A percentile compares a stretch with the other conserved stretches of the same genome.
Conservation (phyloP, 805 yeast genomes). For the Lipomyces sp. region DNA sequence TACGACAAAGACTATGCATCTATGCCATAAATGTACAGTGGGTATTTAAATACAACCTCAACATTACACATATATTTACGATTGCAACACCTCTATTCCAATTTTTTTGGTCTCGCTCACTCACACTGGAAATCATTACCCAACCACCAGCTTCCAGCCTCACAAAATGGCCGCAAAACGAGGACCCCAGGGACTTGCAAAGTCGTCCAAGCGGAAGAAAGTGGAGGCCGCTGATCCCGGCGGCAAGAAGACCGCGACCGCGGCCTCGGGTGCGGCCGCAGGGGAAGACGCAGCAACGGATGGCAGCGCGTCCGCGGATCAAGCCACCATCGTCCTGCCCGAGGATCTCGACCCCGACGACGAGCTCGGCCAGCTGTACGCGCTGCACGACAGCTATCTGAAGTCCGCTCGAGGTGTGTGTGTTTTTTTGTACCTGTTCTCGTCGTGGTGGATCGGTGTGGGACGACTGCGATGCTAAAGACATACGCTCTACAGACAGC, state of each 20-base stretch:
- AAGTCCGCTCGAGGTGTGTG: constrained; percentile 50
- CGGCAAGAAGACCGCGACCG: constrained; percentile 5
- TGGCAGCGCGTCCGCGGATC: constrained; percentile 29
- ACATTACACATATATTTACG: too few relatives aligned
- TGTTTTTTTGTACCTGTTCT: background rate
- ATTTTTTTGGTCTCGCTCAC: too few relatives aligned
- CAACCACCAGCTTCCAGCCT: too few relatives aligned
- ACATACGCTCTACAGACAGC: constrained; percentile 4
- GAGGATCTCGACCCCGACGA: constrained; percentile 72
- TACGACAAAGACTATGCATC: too few relatives aligned
- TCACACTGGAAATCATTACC: too few relatives aligned
- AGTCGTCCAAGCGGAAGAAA: constrained; percentile 24
- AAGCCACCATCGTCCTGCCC: constrained; percentile 63
- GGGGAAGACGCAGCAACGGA: constrained; percentile 22
- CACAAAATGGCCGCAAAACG: constrained; percentile 30
- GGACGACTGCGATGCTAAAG: background rate
- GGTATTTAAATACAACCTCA: too few relatives aligned
- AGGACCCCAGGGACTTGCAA: constrained; percentile 24
- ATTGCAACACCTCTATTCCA: too few relatives aligned
- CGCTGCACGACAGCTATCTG: constrained; percentile 64
- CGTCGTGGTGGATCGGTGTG: background rate
- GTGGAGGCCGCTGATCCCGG: too few relatives aligned
- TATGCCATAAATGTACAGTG: too few relatives aligned
- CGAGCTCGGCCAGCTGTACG: constrained; percentile 71
- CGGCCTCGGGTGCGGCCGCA: background rate